Percentiles rank a stretch among this genome's conserved stretches.
These are phyloP conservation scores for Parafenestella ontariensis DNA, from an alignment of 2,329 filamentous ascomycete species.

Conservation along the genomic window DNA sequence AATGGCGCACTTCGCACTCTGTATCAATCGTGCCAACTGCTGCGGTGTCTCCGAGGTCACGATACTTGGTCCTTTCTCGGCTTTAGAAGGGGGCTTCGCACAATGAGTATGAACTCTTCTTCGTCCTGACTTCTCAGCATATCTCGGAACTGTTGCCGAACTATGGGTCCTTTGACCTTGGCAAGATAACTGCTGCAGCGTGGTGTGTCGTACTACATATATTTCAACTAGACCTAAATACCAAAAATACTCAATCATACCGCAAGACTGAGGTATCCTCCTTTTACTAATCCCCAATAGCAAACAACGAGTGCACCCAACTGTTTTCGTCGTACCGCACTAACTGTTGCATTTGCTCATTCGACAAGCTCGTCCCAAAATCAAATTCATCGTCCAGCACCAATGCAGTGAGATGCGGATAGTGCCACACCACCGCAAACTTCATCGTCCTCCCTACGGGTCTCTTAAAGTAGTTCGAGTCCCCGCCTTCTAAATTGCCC, in stretches of 20 bases:
- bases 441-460: slow-evolving; percentile 67
- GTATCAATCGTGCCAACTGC: not conserved
- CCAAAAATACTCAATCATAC: not conserved
- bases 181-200: too few relatives aligned
- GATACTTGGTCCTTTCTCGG: not conserved
- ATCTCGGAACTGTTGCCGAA: too few relatives aligned
- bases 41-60: not conserved
- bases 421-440: slow-evolving; percentile 57
- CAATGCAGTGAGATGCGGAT: slow-evolving; percentile 40
- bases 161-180: too few relatives aligned
- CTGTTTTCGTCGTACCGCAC: slow-evolving; percentile 44
- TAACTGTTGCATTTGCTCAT: slow-evolving; percentile 44
- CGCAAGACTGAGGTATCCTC: not conserved
- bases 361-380: slow-evolving; percentile 46
- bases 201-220: not conserved
- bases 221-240: not conserved
- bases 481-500: slow-evolving; percentile 66
- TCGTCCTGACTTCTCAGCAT: too few relatives aligned
- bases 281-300: slow-evolving; percentile 39
- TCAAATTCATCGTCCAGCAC: slow-evolving; percentile 50
- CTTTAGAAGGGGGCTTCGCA: not conserved
- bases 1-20: slow-evolving; percentile 4
- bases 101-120: not conserved
- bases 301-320: slow-evolving; percentile 50
- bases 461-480: slow-evolving; percentile 74